A percentile compares a stretch with the other conserved stretches of the same genome.
Conservation (phyloP, 495 filamentous ascomycete genomes). For the Hypoxylon rickii region DNA sequence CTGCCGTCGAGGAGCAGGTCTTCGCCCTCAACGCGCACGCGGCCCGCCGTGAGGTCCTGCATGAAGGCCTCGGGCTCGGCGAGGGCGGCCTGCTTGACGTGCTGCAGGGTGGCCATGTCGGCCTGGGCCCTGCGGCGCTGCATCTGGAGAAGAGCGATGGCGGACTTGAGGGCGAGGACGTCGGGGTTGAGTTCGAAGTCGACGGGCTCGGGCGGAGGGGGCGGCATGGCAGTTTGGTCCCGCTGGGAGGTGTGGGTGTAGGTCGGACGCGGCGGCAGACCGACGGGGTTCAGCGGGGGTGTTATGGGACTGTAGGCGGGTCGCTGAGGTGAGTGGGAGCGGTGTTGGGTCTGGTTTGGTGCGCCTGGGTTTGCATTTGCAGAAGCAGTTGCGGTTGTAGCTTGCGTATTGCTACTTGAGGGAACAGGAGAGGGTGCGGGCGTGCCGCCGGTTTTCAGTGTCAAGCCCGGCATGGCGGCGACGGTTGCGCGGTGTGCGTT, state of each 20-base stretch:
- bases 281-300: slow-evolving; percentile 40
- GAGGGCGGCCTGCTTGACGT: slow-evolving; percentile 66
- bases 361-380: too few species aligned
- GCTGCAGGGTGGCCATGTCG: slow-evolving; percentile 68
- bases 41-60: slow-evolving; percentile 61
- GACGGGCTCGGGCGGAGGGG: slow-evolving; percentile 67
- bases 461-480: background rate
- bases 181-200: slow-evolving; percentile 80
- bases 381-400: background rate
- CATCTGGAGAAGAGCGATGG: slow-evolving; percentile 80
- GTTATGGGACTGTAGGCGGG: slow-evolving; percentile 54
- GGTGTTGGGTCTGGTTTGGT: slow-evolving; percentile 1
- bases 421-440: too few species aligned
- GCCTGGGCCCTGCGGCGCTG: slow-evolving; percentile 75
- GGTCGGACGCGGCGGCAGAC: slow-evolving; percentile 33
- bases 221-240: slow-evolving; percentile 44
- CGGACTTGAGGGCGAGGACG: slow-evolving; percentile 77
- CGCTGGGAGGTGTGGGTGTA: slow-evolving; percentile 50
- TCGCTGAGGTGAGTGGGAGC: slow-evolving; percentile 39
- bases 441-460: background rate
- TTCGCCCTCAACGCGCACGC: slow-evolving; percentile 45
- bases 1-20: slow-evolving; percentile 21
- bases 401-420: background rate
- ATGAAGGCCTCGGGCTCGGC: slow-evolving; percentile 71
- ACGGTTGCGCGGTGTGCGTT: too few species aligned